These are phyloP conservation scores for Penicillium rolfsii DNA, from an alignment of 2,329 filamentous ascomycete genomes.

Conservation along the genomic window DNA sequence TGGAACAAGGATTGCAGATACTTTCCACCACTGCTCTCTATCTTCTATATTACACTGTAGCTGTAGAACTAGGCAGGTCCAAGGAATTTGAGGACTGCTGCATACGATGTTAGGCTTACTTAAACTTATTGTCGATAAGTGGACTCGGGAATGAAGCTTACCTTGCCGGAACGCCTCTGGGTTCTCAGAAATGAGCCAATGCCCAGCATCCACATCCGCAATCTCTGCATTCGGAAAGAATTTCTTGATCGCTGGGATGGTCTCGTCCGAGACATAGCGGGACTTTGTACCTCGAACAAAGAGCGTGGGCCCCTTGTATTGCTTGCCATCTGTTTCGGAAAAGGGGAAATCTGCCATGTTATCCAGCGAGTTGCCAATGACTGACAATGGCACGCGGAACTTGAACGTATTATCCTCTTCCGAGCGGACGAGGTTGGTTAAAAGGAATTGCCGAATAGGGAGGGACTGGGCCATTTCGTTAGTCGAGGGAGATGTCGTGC, in stretches of 20 bases:
- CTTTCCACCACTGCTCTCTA: slow-evolving; percentile 2
- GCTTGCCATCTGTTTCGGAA: slow-evolving; percentile 66
- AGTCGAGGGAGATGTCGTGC: background rate
- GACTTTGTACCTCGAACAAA: slow-evolving; percentile 63
- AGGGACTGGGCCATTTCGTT: slow-evolving; percentile 55
- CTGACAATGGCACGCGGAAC: slow-evolving; percentile 78
- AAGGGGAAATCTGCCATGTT: slow-evolving; percentile 89
- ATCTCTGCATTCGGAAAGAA: slow-evolving; percentile 49
- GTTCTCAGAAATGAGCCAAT: slow-evolving; percentile 52
- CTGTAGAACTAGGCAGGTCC: slow-evolving; percentile 16
- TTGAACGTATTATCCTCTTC: slow-evolving; percentile 60
- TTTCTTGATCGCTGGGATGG: slow-evolving; percentile 44
- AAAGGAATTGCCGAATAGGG: slow-evolving; percentile 83
- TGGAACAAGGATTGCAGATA: background rate
- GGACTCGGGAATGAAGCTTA: slow-evolving; percentile 15
- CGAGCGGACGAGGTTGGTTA: slow-evolving; percentile 75
- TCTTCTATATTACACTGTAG: background rate
- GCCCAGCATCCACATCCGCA: slow-evolving; percentile 47
- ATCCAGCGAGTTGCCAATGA: slow-evolving; percentile 68
- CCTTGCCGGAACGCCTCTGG: slow-evolving; percentile 48
- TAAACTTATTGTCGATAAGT: no score
- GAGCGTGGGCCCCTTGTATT: slow-evolving; percentile 77
- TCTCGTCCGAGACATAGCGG: slow-evolving; percentile 46
- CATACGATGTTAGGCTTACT: slow-evolving; percentile 16
- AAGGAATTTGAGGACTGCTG: slow-evolving; percentile 43